Base-by-base conservation (phyloP, 257 asterid species). In the Craterostigma plantagineum region DNA sequence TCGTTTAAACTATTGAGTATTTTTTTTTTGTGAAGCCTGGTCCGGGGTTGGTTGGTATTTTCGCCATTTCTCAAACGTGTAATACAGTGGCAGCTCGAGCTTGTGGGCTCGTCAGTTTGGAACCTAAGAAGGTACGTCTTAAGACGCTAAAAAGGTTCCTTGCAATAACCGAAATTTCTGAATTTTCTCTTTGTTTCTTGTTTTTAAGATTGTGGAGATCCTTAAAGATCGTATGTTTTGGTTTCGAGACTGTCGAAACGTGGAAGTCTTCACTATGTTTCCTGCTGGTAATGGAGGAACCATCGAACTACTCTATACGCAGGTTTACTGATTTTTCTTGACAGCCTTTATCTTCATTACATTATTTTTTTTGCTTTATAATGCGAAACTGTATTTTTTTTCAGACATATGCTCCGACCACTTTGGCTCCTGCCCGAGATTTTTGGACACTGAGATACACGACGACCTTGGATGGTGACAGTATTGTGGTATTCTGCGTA, bases 11-110 rank as follows among this genome's bases (percentile, higher is more conserved):
- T n/a, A n/a, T n/a, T n/a, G n/a, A n/a, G n/a, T n/a, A n/a, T n/a
- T 11, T 0, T 40, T 54, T 50, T 55, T 9, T 58, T 46, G 45
- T 48, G 1, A 71, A 91, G 99, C 99, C 99, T 91, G 99, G 99
- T 91, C 99, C 96, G 94, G 96, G 92, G 67, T 91, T 87, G 64
- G 96, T 91, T 71, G 99, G 99, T 83, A 84, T 91, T 65, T 91
- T 84, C 64, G 87, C 96, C 66, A 83, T 91, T 70, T 77, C 99
- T 45, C 92, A 71, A 41, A 77, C 82, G 71, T 66, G 85, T 62
- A 66, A 69, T 58, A 96, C 94, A 61, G 99, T 84, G 76, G 99
- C 99, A 46, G 99, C 99, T 56, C 81, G 99, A 75, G 96, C 99
- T 30, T 90, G 96, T 18, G 94, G 99, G 71, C 96, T 90, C 63